Base-by-base conservation (phyloP, 1,139 yeast species). In the Blastobotrys malaysiensis region DNA sequence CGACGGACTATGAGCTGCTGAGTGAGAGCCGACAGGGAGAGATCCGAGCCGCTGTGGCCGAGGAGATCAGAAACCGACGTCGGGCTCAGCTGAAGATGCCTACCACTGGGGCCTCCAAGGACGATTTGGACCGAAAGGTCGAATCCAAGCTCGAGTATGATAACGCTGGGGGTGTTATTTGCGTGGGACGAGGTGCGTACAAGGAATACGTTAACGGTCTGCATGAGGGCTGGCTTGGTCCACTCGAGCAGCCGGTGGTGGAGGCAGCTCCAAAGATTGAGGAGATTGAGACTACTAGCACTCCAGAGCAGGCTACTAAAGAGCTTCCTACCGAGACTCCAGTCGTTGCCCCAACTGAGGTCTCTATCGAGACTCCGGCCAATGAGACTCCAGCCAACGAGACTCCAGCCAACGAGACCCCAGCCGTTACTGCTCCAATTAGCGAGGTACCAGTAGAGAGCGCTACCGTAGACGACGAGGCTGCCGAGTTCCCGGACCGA, bases 161-260 rank as follows among this genome's bases (percentile, higher is more conserved):
- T 54, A 55, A 54, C 1, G 63, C 70, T n/a, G 97, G 97, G 19
- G 99, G 99, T 50, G 85, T 90, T 13, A 79, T 95, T 21, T 88
- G 97, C 69, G 74, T 95, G 31, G 99, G 99, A 2, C 79, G 99
- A 67, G 99, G 99, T 55, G 93, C 98, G 0, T 93, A 82, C 70
- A 93, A 91, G 69, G 99, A 95, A 73, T 95, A 88, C 67, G 70
- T 95, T 55, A 79, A 81, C 52, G 99, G 99, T 6, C 69, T 95
- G 9, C 97, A 93, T 65, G 99, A 95, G 72, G 99, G 99, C 7
- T 77, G 95, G 67, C 73, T 95, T 51, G 99, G 99, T 0, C 98
- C 98, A 1, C 73, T 91, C 57, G 90, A 85, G 26, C 61, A 20
- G 48, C 60, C n/a, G 59, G n/a, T n/a, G n/a, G n/a, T n/a, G n/a